Percentiles rank a stretch among this genome's conserved stretches.
phyloP scores from a whole-genome alignment of 2,329 filamentous ascomycete species.

The Sporothrix curviconia region DNA sequence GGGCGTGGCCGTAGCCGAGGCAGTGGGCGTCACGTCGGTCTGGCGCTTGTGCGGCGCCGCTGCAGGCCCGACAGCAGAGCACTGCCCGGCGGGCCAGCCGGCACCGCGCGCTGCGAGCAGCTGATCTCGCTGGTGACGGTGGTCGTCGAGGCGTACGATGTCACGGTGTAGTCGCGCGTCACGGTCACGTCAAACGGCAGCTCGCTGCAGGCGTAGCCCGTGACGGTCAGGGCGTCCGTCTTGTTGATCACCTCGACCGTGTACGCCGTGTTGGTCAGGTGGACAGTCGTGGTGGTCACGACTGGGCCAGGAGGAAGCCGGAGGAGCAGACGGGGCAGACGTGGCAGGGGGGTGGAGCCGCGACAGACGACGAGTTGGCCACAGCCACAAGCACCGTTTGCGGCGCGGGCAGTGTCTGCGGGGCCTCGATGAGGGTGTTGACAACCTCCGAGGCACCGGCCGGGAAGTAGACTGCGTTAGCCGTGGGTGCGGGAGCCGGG shows the following conservation, averaged over 20 bases:
- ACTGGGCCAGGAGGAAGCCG: background rate
- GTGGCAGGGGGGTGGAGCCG: background rate
- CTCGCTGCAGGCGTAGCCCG: constrained; percentile 11
- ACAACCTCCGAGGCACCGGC: background rate
- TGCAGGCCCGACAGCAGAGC: background rate
- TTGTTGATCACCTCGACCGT: background rate
- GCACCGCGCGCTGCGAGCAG: background rate
- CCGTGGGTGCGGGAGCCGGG: background rate
- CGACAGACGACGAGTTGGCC: background rate
- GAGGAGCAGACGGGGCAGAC: background rate
- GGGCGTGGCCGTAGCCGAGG: background rate
- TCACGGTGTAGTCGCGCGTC: background rate
- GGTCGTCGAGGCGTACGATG: constrained; percentile 1
- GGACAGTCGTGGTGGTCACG: constrained; percentile 29
- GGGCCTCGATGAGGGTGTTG: background rate
- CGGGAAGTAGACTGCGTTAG: background rate
- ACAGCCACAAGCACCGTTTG: background rate
- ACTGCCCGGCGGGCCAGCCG: background rate
- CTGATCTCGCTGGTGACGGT: background rate
- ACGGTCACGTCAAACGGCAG: constrained; percentile 12
- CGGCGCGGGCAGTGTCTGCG: background rate
- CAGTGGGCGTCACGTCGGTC: background rate
- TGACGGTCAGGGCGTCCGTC: constrained; percentile 4
- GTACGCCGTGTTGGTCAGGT: constrained; percentile 25
- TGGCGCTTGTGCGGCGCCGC: background rate